A percentile compares a stretch with the other conserved stretches of the same genome.
Evolutionary conservation across 805 yeast genomes (phyloP).

Genomic region (Saccharomycopsis sp.): DNA sequence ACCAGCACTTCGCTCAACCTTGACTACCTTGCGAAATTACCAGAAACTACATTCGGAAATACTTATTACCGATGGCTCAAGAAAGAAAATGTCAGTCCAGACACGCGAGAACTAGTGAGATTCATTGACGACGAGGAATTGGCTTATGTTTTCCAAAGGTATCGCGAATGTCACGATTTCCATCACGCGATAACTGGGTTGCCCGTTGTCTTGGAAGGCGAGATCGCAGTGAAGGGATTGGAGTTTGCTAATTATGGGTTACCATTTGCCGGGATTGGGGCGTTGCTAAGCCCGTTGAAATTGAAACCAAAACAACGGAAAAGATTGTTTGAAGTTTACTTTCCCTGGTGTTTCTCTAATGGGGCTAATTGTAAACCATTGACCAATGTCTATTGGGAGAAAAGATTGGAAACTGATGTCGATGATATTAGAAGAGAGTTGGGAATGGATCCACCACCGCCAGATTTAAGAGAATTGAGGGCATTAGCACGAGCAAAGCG

Average conservation of each 20-base stretch:
- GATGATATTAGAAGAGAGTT: conserved; percentile 63
- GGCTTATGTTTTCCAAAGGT: conserved; percentile 89
- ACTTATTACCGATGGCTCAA: conserved; percentile 79
- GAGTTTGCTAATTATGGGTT: conserved; percentile 89
- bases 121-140: conserved; percentile 85
- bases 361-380: conserved; percentile 71
- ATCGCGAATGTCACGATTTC: conserved; percentile 95
- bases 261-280: conserved; percentile 94
- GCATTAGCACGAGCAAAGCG: conserved; percentile 27
- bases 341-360: conserved; percentile 80
- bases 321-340: conserved; percentile 59
- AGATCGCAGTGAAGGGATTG: conserved; percentile 84
- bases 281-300: conserved; percentile 80
- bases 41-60: conserved; percentile 66
- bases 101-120: conserved; percentile 81
- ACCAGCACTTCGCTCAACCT: conserved; percentile 65
- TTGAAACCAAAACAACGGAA: conserved; percentile 56
- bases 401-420: conserved; percentile 63
- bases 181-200: conserved; percentile 87
- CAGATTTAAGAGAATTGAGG: conserved; percentile 66
- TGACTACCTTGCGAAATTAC: conserved; percentile 50
- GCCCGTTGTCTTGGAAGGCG: conserved; percentile 94
- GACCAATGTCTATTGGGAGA: conserved; percentile 90
- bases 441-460: conserved; percentile 64
- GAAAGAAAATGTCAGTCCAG: conserved; percentile 86